phyloP scores from a whole-genome alignment of 1,139 yeast genomes.

The Yamadazyma dushanensis region DNA sequence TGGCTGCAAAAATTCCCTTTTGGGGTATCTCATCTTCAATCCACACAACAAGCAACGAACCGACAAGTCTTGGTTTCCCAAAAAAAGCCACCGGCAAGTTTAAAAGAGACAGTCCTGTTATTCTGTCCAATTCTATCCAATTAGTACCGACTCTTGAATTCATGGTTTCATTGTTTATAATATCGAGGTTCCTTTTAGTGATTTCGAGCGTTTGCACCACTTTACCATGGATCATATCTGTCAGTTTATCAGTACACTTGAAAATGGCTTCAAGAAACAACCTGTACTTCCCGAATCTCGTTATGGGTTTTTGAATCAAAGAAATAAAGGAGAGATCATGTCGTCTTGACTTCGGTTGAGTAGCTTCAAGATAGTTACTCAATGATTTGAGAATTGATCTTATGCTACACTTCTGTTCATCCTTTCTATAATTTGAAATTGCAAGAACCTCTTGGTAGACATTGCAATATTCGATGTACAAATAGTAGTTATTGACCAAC shows the following conservation, averaged over 20 bases:
- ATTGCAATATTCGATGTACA: conserved; percentile 46
- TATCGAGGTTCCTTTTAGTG: conserved; percentile 23
- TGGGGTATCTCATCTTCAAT: conserved; percentile 21
- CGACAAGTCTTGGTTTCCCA: conserved; percentile 40
- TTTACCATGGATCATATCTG: background rate
- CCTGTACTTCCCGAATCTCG: conserved; percentile 51
- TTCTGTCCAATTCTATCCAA: background rate
- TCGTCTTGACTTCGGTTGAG: conserved; percentile 32
- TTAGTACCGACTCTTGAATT: background rate
- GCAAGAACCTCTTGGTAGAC: conserved; percentile 39
- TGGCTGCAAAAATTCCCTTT: conserved; percentile 32
- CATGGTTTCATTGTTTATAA: conserved; percentile 26
- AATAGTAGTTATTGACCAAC: conserved; percentile 6
- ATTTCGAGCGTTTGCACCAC: conserved; percentile 7
- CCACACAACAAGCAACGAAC: conserved; percentile 44
- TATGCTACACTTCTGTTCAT: background rate
- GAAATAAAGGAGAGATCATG: conserved; percentile 51
- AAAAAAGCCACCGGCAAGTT: conserved; percentile 26
- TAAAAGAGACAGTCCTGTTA: background rate
- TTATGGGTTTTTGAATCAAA: conserved; percentile 53
- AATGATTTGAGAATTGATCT: conserved; percentile 4
- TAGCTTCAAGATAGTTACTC: conserved; percentile 41
- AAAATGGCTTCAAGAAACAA: conserved; percentile 45
- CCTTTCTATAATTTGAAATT: conserved; percentile 21
- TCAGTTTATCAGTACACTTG: conserved; percentile 14